These are phyloP conservation scores for Anethum foeniculum DNA, from an alignment of 140 eudicot genomes.

Conservation along the genomic window DNA sequence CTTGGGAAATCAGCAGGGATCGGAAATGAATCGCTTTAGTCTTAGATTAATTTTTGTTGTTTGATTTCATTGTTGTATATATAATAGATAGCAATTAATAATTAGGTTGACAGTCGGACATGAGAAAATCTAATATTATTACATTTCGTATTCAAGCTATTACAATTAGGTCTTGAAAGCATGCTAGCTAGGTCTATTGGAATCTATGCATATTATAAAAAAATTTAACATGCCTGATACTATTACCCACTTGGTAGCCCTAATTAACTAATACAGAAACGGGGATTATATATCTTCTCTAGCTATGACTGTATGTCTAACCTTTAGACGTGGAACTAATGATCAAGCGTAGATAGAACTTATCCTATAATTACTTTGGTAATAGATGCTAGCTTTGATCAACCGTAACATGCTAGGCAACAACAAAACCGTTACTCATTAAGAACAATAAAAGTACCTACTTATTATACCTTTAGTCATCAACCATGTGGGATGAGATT, in stretches of 20 bases:
- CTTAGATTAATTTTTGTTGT: background rate
- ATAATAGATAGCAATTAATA: too few relatives aligned
- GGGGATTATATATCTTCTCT: background rate
- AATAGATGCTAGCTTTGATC: background rate
- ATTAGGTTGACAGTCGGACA: too few relatives aligned
- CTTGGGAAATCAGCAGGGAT: too few relatives aligned
- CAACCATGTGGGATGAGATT: constrained; percentile 1
- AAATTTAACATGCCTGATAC: background rate
- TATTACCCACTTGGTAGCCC: background rate
- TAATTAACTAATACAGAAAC: background rate
- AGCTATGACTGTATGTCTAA: background rate
- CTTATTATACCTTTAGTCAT: background rate
- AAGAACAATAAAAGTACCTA: background rate
- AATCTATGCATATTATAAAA: too few relatives aligned
- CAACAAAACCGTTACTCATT: background rate
- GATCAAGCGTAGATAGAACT: background rate
- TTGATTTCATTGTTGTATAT: too few relatives aligned
- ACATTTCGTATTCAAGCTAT: too few relatives aligned
- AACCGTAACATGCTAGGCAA: background rate
- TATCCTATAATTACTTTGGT: background rate
- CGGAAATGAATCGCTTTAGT: background rate
- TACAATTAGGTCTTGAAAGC: too few relatives aligned
- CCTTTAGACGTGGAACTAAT: background rate
- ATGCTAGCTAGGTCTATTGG: too few relatives aligned
- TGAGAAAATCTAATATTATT: too few relatives aligned